Percentiles rank a stretch among this genome's conserved stretches.
Evolutionary conservation across 306 rosid genomes (phyloP).

Genomic region (Biancaea sappan): DNA sequence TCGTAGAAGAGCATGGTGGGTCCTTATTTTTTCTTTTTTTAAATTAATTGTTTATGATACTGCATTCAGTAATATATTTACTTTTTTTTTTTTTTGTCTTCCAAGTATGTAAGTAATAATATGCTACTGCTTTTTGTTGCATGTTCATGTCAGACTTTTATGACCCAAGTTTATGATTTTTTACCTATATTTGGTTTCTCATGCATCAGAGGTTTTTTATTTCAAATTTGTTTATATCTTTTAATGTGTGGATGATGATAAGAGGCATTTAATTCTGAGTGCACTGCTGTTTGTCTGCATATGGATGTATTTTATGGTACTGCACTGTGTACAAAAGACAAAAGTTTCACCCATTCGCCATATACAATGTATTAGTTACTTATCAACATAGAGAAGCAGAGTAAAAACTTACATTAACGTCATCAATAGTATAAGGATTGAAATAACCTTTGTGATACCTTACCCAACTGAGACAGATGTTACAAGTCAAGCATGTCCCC

Average conservation of each 20-base stretch:
- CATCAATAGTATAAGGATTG: background rate
- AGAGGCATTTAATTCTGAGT: background rate
- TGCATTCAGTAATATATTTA: background rate
- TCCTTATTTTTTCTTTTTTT: conserved; percentile 8
- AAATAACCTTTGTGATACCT: background rate
- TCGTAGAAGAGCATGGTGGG: conserved; percentile 82
- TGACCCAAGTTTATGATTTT: background rate
- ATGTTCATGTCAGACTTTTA: background rate
- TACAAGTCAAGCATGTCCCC: background rate
- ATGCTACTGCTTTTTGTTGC: background rate
- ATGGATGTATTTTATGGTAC: conserved; percentile 12
- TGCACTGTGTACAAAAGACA: conserved; percentile 13
- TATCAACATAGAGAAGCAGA: conserved; percentile 5
- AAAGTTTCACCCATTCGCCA: conserved; percentile 4
- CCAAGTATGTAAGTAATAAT: background rate
- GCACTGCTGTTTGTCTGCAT: conserved; percentile 5
- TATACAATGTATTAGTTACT: conserved; percentile 19
- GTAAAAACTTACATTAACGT: background rate
- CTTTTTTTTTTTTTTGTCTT: background rate
- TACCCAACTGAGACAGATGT: background rate
- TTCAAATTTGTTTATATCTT: background rate
- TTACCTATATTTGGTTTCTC: conserved; percentile 1
- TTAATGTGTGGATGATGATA: conserved; percentile 8
- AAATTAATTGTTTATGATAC: background rate
- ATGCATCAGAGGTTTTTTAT: background rate